Base-by-base conservation (phyloP, 2,329 filamentous ascomycete species). In the Penicillium brevicompactum region DNA sequence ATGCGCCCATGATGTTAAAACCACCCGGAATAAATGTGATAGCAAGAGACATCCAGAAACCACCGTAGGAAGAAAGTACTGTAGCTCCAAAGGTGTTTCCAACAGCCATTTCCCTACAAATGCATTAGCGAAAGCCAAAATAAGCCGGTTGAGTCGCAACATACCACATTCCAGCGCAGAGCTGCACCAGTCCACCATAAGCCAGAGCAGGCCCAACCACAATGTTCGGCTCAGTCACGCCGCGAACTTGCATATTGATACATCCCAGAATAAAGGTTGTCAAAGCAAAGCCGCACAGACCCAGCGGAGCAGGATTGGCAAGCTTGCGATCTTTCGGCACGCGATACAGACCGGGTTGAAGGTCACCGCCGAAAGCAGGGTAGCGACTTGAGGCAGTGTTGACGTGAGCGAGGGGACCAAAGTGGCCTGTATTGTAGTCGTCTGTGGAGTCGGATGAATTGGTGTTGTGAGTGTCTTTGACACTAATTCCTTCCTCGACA, bases 31-130 rank as follows among this genome's bases (percentile, higher is more conserved):
- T 89, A 53, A 88, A 76, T 44, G 90, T 81, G 62, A 91, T 85
- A 56, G 78, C 88, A 63, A 89, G 87, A 14, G 78, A 79, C 65
- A 92, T 86, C 89, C 89, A 92, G 80, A 91, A 92, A 51, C 88
- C 88, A 56, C 89, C 89, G 66, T 89, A 92, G 0, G 88, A 91
- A 3, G 87, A 88, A 34, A 91, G 76, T 1, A 88, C 87, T 3
- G 88, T 91, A 31, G 88, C 89, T 76, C 88, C 88, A 60, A 92
- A 91, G 5, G 89, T 91, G 78, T 92, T 91, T 45, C 88, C 88
- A 16, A 88, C 81, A 13, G 88, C 87, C 83, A 91, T 89, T 74
- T 91, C 88, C 87, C 87, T 90, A 14, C 7, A 22, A 9, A n/a
- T 13, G n/a, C 1, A 40, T 24, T 11, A 42, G 38, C 14, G 24